Base-by-base conservation (phyloP, 108 stramenopile genomes). In the Stephanodiscus minutulus region DNA sequence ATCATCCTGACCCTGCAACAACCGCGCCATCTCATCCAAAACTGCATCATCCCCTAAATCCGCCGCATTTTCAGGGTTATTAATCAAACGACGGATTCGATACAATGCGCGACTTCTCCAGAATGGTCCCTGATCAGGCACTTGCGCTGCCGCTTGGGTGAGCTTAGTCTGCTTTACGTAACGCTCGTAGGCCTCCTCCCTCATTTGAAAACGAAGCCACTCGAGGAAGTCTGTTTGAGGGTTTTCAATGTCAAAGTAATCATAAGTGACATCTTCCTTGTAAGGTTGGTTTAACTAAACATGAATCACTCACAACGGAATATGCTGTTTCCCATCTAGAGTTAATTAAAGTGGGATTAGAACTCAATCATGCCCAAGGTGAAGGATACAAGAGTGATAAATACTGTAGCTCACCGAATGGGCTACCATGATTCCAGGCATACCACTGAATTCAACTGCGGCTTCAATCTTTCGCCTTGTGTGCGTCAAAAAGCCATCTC, bases 381-480 rank as follows among this genome's bases (percentile, higher is more conserved):
- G 33, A 75, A 8, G 71, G 17, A 18, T n/a, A 54, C 39, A 7
- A 61, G 3, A 13, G 55, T 56, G 7, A 1, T n/a, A 28, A 62
- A 18, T 11, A 33, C 20, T 28, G 61, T 17, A 46, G 68, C 72
- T 72, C 74, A 89, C 87, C 24, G 87, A 88, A 84, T 92, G 93
- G n/a, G 93, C 93, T 10, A 94, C 89, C 82, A 92, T 75, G 41
- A 95, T 91, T 9, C 91, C 94, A 25, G 94, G 91, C 27, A 77
- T 28, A 7, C 84, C 84, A 75, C 87, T 91, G 20, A 74, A 70
- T 33, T 83, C 71, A 20, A 93, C 92, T 13, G 89, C 87, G 7
- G 87, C 92, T 69, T 96, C 91, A 50, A 62, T 74, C 62, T 68
- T 81, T 64, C 37, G 68, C 37, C 41, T 55, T 35, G 49, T 43